phyloP scores from a whole-genome alignment of 306 rosid species.

The Trifolium subterraneum region DNA sequence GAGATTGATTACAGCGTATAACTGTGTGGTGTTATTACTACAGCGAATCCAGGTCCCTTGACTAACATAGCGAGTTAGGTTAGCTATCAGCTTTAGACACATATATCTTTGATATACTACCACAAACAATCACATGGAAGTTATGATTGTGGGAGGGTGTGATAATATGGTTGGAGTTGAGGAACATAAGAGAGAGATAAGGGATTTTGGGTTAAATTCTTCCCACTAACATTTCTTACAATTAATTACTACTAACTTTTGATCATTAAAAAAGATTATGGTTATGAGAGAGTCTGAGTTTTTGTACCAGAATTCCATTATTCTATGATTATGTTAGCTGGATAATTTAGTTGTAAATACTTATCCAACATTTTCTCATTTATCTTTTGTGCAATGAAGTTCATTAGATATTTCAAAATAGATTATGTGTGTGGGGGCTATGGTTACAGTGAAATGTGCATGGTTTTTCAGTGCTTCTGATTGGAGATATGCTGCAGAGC shows the following conservation, averaged over 20 bases:
- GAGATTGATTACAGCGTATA: not conserved
- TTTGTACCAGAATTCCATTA: not conserved
- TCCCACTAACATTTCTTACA: not conserved
- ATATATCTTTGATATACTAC: not conserved
- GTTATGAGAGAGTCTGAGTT: not conserved
- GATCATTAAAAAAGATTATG: not conserved
- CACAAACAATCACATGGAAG: not conserved
- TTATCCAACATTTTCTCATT: not conserved
- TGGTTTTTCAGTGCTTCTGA: slow-evolving; percentile 15
- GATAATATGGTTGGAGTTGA: not conserved
- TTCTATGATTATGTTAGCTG: not conserved
- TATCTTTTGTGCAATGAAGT: not conserved
- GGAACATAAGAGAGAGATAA: not conserved
- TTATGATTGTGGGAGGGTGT: not conserved
- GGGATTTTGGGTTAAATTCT: not conserved
- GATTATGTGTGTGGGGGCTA: slow-evolving; percentile 13
- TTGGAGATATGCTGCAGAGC: slow-evolving; percentile 30
- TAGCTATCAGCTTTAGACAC: not conserved
- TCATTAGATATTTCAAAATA: not conserved
- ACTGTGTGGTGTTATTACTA: not conserved
- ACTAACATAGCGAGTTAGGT: not conserved
- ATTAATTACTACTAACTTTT: not conserved
- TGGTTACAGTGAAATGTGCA: not conserved
- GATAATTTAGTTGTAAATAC: slow-evolving; percentile 14
- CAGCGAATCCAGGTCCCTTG: not conserved